Evolutionary conservation across 31 red algal genomes (phyloP).

Genomic region (Asparagopsis taxiformis): DNA sequence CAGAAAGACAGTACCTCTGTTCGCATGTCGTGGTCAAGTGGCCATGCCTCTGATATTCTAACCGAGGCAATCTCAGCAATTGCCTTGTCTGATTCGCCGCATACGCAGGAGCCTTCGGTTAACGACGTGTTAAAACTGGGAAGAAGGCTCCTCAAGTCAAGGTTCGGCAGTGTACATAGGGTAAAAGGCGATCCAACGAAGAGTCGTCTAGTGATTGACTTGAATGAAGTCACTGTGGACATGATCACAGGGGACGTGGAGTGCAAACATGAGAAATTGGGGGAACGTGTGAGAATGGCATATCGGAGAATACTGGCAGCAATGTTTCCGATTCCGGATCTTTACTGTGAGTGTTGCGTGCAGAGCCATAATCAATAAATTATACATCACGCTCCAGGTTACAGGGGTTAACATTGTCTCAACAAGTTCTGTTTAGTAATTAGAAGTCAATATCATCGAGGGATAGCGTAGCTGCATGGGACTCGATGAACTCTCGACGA

Average conservation of each 20-base stretch:
- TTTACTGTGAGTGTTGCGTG: slow-evolving; percentile 86
- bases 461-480: slow-evolving; percentile 81
- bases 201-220: slow-evolving; percentile 73
- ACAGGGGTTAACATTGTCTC: background rate
- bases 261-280: slow-evolving; percentile 58
- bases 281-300: slow-evolving; percentile 82
- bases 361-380: slow-evolving; percentile 22
- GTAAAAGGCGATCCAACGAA: slow-evolving; percentile 56
- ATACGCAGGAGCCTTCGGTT: slow-evolving; percentile 26
- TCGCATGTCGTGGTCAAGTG: slow-evolving; percentile 87
- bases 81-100: slow-evolving; percentile 53
- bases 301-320: slow-evolving; percentile 87
- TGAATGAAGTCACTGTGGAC: slow-evolving; percentile 77
- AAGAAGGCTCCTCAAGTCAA: slow-evolving; percentile 65
- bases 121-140: slow-evolving; percentile 41
- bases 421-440: slow-evolving; percentile 17
- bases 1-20: slow-evolving; percentile 42
- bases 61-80: slow-evolving; percentile 85
- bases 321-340: slow-evolving; percentile 97
- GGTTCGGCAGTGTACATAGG: slow-evolving; percentile 78
- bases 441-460: slow-evolving; percentile 96
- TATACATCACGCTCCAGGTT: background rate
- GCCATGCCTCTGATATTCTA: slow-evolving; percentile 87
- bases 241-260: slow-evolving; percentile 85
- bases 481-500: slow-evolving; percentile 94